A percentile compares a stretch with the other conserved stretches of the same genome.
These are phyloP conservation scores for Calocybe indica DNA, from an alignment of 768 basidiomycete genomes.

Conservation along the genomic window DNA sequence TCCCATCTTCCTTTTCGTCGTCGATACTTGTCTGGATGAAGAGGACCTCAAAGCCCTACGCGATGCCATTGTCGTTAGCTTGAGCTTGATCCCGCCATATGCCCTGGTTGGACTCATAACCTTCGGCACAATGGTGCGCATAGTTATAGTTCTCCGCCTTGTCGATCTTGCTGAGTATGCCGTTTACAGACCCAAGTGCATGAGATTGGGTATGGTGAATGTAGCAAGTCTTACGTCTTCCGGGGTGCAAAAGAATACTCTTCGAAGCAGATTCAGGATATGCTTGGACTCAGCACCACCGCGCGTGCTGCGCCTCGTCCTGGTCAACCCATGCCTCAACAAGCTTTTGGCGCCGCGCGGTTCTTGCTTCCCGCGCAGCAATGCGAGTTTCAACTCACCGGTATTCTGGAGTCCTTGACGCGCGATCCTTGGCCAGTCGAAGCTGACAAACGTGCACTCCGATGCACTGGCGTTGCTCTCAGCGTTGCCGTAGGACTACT, in stretches of 20 bases:
- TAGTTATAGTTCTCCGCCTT: background rate
- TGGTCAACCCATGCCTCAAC: constrained; percentile 75
- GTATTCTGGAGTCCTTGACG: constrained; percentile 80
- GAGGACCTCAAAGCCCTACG: constrained; percentile 94
- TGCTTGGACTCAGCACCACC: constrained; percentile 83
- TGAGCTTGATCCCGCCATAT: constrained; percentile 89
- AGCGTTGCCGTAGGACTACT: constrained; percentile 90
- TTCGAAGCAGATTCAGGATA: constrained; percentile 96
- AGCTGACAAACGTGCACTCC: constrained; percentile 84
- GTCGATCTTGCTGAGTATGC: background rate
- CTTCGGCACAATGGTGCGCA: constrained; percentile 89
- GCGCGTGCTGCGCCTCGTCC: constrained; percentile 82
- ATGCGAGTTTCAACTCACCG: constrained; percentile 94
- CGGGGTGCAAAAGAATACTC: constrained; percentile 95
- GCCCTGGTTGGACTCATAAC: constrained; percentile 96
- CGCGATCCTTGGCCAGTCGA: constrained; percentile 98
- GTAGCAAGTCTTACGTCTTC: constrained; percentile 98
- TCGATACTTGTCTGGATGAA: constrained; percentile 94
- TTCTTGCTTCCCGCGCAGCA: constrained; percentile 91
- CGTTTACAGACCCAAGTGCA: constrained; percentile 87
- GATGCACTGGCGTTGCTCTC: constrained; percentile 93
- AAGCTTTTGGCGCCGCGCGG: constrained; percentile 78
- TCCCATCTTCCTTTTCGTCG: constrained; percentile 94
- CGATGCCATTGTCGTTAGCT: constrained; percentile 90
- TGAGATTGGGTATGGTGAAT: constrained; percentile 94